phyloP scores from a whole-genome alignment of 345 rosid genomes.

The Leavenworthia alabamica region DNA sequence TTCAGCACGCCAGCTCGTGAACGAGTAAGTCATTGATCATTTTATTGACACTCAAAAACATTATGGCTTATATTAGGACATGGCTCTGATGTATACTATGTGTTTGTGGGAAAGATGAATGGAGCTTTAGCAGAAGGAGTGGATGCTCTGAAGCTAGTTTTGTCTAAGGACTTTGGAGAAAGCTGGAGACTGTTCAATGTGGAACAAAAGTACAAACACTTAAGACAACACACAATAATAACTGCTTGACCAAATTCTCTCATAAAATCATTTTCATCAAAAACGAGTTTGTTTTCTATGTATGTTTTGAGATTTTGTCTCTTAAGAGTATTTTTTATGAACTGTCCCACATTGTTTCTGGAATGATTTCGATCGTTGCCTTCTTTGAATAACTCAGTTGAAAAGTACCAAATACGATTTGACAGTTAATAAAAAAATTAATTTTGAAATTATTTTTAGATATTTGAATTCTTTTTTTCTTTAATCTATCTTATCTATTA shows the following conservation, averaged over 20 bases:
- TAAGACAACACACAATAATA: conserved; percentile 45
- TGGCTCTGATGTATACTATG: background rate
- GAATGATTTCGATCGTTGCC: no score
- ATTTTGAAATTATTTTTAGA: no score
- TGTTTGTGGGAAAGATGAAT: conserved; percentile 48
- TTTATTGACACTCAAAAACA: background rate
- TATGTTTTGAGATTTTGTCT: no score
- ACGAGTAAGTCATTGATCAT: conserved; percentile 41
- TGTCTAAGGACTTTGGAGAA: conserved; percentile 71
- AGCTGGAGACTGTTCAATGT: conserved; percentile 58
- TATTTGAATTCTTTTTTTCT: conserved; percentile 24
- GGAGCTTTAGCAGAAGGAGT: conserved; percentile 64
- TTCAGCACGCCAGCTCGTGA: conserved; percentile 56
- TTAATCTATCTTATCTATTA: no score
- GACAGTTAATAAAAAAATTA: no score
- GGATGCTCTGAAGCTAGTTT: conserved; percentile 52
- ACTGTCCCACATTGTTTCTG: no score
- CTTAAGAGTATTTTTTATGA: no score
- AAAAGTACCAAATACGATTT: no score
- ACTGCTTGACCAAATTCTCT: conserved; percentile 30
- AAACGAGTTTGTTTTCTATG: no score
- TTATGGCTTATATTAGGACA: background rate
- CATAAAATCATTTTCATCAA: background rate
- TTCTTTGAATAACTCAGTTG: no score
- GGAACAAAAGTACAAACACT: conserved; percentile 78